Base-by-base conservation (phyloP, 2,329 filamentous ascomycete genomes). In the Trichoderma sp. region DNA sequence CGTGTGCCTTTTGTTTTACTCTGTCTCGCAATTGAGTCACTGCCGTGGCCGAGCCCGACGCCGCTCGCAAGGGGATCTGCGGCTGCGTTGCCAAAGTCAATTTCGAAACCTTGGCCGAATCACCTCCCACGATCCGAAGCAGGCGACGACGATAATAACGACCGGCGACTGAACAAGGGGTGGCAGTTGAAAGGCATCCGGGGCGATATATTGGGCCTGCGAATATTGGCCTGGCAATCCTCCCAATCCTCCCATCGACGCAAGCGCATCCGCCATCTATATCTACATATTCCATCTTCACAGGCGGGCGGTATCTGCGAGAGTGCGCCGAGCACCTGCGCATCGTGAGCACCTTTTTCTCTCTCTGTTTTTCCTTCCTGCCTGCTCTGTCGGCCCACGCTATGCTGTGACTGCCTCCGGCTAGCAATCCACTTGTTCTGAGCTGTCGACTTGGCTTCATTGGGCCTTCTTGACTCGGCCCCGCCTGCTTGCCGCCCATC, bases 381-480 rank as follows among this genome's bases (percentile, higher is more conserved):
- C 8, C 17, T 7, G 5, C n/a, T 25, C 56, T 42, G 29, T 60
- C 61, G 34, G 48, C 61, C 13, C 65, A 29, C 68, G 52, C 58
- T 39, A 67, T 69, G 68, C 45, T 67, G 64, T 67, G 42, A 64
- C 58, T 67, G 68, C 68, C 64, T 63, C 54, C 58, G 56, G 64
- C 17, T 52, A 57, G 42, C 25, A 52, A 29, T 42, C 56, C 42
- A 35, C 48, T 12, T 50, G 27, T 67, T 22, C 53, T 53, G 64
- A 58, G 19, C 29, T 53, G n/a, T 67, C 27, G 52, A 59, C 60
- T 48, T 42, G 60, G 27, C 42, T 54, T 59, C 27, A 63, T 69
- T 67, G 68, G 64, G 42, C 56, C 50, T 69, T 29, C 58, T 50
- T 42, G 50, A 54, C 48, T 59, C 57, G 37, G 68, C 68, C 64